phyloP scores from a whole-genome alignment of 1,139 yeast genomes.

The Pichia cactophila region DNA sequence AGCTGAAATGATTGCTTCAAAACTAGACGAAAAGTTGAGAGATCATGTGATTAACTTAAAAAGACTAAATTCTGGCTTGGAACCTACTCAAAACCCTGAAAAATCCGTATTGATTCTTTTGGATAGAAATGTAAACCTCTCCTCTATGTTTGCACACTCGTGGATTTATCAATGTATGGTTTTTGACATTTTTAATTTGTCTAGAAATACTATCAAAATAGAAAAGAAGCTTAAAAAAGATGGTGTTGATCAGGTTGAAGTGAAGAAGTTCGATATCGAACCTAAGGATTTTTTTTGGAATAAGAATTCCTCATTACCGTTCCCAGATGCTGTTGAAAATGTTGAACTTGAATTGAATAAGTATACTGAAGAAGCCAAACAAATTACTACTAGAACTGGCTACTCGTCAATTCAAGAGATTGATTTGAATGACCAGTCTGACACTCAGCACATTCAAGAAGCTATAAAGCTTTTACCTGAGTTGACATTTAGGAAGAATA shows the following conservation, averaged over 20 bases:
- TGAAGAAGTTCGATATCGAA: conserved; percentile 73
- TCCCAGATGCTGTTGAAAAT: conserved; percentile 96
- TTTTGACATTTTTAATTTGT: conserved; percentile 78
- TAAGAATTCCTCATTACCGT: conserved; percentile 76
- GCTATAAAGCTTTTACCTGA: conserved; percentile 93
- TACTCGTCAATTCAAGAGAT: conserved; percentile 62
- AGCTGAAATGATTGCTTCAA: conserved; percentile 87
- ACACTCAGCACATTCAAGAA: conserved; percentile 72
- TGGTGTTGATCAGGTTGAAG: conserved; percentile 30
- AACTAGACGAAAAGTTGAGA: conserved; percentile 71
- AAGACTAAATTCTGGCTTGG: conserved; percentile 14
- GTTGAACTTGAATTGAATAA: conserved; percentile 76
- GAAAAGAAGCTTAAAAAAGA: conserved; percentile 20
- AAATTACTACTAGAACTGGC: conserved; percentile 75
- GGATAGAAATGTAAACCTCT: conserved; percentile 84
- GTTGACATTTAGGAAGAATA: conserved; percentile 76
- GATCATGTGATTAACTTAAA: conserved; percentile 76
- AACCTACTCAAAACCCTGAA: conserved; percentile 30
- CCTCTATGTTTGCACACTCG: conserved; percentile 92
- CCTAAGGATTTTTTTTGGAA: conserved; percentile 92
- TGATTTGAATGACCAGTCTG: conserved; percentile 53
- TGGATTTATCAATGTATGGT: conserved; percentile 98
- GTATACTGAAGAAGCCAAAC: conserved; percentile 83
- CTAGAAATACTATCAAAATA: conserved; percentile 71
- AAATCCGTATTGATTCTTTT: conserved; percentile 73